Evolutionary conservation across 2,329 filamentous ascomycete genomes (phyloP).

Genomic region (Karstenula rhodostoma): DNA sequence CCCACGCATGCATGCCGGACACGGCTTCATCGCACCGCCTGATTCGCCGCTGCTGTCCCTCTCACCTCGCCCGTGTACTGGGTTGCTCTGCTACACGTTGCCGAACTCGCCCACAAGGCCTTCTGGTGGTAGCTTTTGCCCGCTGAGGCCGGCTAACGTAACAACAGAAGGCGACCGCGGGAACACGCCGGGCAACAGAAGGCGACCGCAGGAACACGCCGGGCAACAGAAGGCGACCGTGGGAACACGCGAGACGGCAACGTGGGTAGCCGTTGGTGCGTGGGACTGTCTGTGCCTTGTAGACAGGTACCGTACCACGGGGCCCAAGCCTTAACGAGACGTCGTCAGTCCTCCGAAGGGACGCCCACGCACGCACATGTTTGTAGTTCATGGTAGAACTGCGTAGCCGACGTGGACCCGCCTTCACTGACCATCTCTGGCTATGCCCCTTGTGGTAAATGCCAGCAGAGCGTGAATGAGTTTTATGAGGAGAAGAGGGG

Average conservation of each 20-base stretch:
- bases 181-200: not conserved
- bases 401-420: not conserved
- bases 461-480: too few species aligned
- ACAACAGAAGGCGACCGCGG: not conserved
- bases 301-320: not conserved
- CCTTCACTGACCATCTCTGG: too few species aligned
- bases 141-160: not conserved
- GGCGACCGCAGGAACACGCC: too few species aligned
- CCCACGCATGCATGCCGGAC: not conserved
- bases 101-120: conserved; percentile 7
- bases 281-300: not conserved
- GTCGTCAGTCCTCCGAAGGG: not conserved
- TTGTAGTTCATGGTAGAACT: not conserved
- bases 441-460: too few species aligned
- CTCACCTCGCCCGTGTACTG: not conserved
- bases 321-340: not conserved
- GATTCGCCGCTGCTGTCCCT: not conserved
- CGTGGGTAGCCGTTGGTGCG: too few species aligned
- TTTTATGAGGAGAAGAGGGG: too few species aligned
- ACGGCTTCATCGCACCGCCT: not conserved
- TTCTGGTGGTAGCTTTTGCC: not conserved
- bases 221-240: not conserved
- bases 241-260: not conserved
- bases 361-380: not conserved
- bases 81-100: not conserved